A percentile compares a stretch with the other conserved stretches of the same genome.
Conservation (phyloP, 2,329 filamentous ascomycete genomes). For the Aplosporella prunicola region DNA sequence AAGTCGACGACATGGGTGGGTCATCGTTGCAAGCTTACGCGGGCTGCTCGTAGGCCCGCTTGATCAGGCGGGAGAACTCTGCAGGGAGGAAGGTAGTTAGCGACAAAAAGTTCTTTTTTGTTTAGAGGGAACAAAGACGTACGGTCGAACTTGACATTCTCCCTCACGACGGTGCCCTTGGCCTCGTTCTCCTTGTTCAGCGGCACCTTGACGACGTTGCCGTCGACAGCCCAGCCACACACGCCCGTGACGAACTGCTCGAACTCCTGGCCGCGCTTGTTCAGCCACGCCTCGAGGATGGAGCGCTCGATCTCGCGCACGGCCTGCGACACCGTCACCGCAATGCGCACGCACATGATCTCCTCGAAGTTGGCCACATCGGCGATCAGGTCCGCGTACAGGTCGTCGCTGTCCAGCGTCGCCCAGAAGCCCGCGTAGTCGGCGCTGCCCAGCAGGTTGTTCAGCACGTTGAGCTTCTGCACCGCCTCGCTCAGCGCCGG, state of each 20-base stretch:
- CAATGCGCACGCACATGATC: constrained; percentile 80
- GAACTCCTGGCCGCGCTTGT: constrained; percentile 37
- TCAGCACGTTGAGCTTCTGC: constrained; percentile 73
- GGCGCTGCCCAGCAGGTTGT: constrained; percentile 78
- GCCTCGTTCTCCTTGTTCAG: constrained; percentile 95
- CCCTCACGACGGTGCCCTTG: constrained; percentile 80
- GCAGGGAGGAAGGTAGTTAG: neutral
- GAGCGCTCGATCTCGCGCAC: constrained; percentile 57
- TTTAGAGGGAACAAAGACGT: constrained; percentile 23
- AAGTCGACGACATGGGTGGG: neutral
- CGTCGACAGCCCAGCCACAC: constrained; percentile 76
- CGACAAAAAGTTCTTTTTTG: neutral
- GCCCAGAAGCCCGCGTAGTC: constrained; percentile 92
- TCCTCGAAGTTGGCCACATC: constrained; percentile 96
- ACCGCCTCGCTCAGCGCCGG: constrained; percentile 75
- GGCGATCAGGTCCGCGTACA: constrained; percentile 90
- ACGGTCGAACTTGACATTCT: constrained; percentile 84
- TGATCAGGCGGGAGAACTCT: constrained; percentile 67
- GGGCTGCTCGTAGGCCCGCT: constrained; percentile 77
- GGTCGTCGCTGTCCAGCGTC: constrained; percentile 83
- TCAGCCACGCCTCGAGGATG: constrained; percentile 42
- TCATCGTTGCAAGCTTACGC: constrained; percentile 30
- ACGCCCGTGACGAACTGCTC: constrained; percentile 41
- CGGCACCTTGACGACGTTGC: constrained; percentile 60
- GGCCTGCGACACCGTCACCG: constrained; percentile 78